Evolutionary conservation across 2,329 filamentous ascomycete genomes (phyloP), one percentile per base, ranked within the genome.

Genomic region (Arthrobotrys sphaeroides): DNA sequence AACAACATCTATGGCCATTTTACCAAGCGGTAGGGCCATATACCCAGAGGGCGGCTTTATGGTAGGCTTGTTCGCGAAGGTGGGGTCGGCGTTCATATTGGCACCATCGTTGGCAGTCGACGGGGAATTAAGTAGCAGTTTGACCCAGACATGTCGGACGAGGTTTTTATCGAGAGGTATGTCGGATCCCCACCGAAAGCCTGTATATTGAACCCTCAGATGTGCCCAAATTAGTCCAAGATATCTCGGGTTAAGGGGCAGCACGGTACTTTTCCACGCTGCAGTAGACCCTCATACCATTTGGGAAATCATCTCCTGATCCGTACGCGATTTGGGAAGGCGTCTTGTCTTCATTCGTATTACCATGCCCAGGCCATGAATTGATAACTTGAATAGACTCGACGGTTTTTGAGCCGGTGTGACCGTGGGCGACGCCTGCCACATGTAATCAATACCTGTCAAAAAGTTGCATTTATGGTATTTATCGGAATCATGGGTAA

Each of bases 1-100:
- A 38, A 84, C 84, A 20, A 84, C 77, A 59, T 79, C 78, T 31
- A 80, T 77, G 1, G 79, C 78, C 22, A 61, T 74, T 45, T 79
- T 80, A 13, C 79, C 78, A 7, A 43, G 77, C 0, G 79, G 79
- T 7, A 80, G 72, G 13, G 72, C 40, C 73, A 76, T 76, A 24
- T 65, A 76, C 2, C 73, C 73, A 5, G 73, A 65, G 53, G 73
- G 65, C 1, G 73, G 73, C 55, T 65, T 70, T 26, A 76, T 22
- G 4, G 65, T 60, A 3, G 65, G 22, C 20, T 76, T 76, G 10
- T 76, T 76, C 12, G 64, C 65, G 26, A 76, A 76, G 12, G 65
- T 76, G n/a, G 73, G 73, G 31, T 76, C 73, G n/a, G 73, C 73
- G 36, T 69, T 38, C 66, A 76, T 69, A 28, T 76, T 76, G 26